Evolutionary conservation across 2,329 filamentous ascomycete species (phyloP), one percentile per base, ranked within the genome.

Genomic region (Fusarium domesticum): DNA sequence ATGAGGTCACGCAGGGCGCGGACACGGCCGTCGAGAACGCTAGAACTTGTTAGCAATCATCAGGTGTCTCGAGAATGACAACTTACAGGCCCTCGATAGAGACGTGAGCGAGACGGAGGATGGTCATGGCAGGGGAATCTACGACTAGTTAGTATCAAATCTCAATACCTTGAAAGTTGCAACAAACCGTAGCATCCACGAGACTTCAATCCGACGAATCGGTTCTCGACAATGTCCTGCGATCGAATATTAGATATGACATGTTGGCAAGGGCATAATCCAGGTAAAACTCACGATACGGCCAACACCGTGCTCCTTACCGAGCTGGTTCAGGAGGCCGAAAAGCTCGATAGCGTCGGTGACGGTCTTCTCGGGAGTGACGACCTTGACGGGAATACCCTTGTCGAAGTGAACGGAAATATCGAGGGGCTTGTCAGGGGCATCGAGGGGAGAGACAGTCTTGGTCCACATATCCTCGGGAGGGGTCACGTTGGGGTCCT

Each of bases 381-480:
- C 74, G 16, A 87, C 70, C 73, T 85, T 85, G 60, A 78, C 70
- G 20, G 83, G 83, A 18, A 86, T 66, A 64, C 84, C 84, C 71
- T 85, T 78, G 57, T 80, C 72, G 64, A 87, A 87, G 66, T 76
- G 69, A 44, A 87, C 63, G 41, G 78, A 80, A 68, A 87, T 79
- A 63, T 84, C 76, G 56, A 78, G 75, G 12, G 83, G 81, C 59
- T 76, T 69, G 57, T 85, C 75, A 39, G 84, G 83, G 1, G 82
- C 83, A 49, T 77, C 73, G 44, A 75, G 67, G 16, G 83, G 18
- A 34, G 28, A 33, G 37, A 67, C 56, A n/a, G 76, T 78, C 59
- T 78, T 70, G 58, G 76, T 88, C 85, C 85, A 89, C 75, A 89
- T 82, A 59, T 87, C 81, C 54, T 78, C 72, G 16, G 84, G 83